Evolutionary conservation across 768 basidiomycete genomes (phyloP).

Genomic region (Lactifluus echinatus): DNA sequence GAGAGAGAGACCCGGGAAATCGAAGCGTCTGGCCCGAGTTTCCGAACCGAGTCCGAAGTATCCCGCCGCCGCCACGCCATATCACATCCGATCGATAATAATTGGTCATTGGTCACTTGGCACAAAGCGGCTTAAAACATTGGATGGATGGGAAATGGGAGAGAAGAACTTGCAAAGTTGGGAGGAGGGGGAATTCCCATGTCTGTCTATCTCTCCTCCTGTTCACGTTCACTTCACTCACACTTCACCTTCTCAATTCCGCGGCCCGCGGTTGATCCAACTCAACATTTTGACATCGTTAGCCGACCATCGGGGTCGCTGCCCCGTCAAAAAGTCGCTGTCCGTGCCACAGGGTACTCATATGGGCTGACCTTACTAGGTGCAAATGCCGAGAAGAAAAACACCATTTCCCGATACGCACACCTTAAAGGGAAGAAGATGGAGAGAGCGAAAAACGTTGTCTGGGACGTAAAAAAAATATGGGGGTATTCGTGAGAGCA

Average conservation of each 20-base stretch:
- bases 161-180: background rate
- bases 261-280: conserved; percentile 9
- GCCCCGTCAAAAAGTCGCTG: background rate
- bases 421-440: background rate
- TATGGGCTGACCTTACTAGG: background rate
- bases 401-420: conserved; percentile 10
- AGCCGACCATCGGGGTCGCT: conserved; percentile 13
- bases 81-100: too few species aligned
- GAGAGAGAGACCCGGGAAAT: too few species aligned
- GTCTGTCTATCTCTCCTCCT: background rate
- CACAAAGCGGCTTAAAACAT: too few species aligned
- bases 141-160: too few species aligned
- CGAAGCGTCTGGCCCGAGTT: too few species aligned
- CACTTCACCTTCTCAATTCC: background rate
- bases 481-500: conserved; percentile 1
- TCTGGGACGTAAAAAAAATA: conserved; percentile 6
- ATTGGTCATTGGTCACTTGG: too few species aligned
- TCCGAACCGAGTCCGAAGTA: too few species aligned
- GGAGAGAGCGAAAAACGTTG: background rate
- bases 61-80: too few species aligned
- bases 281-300: conserved; percentile 1
- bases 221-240: background rate
- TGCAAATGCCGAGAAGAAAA: too few species aligned
- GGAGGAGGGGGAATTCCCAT: background rate
- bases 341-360: background rate